Base-by-base conservation (phyloP, 2,329 filamentous ascomycete genomes). In the Xylariaceae sp. region DNA sequence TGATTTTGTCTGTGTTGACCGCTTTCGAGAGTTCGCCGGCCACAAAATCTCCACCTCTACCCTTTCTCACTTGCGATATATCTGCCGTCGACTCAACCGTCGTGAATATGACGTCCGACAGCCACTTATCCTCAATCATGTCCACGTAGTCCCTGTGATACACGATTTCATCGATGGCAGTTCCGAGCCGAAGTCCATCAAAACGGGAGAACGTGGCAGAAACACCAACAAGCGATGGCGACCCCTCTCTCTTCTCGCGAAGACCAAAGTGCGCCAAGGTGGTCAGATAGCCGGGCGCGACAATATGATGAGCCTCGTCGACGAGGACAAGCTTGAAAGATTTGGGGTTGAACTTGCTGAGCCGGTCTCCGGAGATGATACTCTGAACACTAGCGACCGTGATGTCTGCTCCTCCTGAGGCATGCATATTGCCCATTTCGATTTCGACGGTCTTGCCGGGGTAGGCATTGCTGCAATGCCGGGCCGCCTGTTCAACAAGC, bases 221-320 rank as follows among this genome's bases (percentile, higher is more conserved):
- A 2, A 99, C 92, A 4, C 94, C 94, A 10, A 99, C 88, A 11
- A 99, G 78, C 15, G 85, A 82, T 0, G 90, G 88, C 10, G 82
- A 79, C 42, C 74, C 65, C 57, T 84, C 74, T 10, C 79, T 77
- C 64, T 77, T 79, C 17, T 62, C 48, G 35, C 71, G 68, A 15
- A 96, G 80, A 0, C 87, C 84, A 72, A 99, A 96, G 73, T 97
- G 85, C n/a, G 82, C 78, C 52, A 99, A 77, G 0, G 86, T 82
- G 48, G 82, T 81, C 62, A 95, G 79, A 70, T 97, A 97, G 6
- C 86, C 85, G 1, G 84, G 81, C 0, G 94, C 89, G 50, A 97
- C 92, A 56, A 97, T 96, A 74, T 99, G 94, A 72, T 99, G 94
- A 3, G 93, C 94, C 75, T 99, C 94, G 65, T 99, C 94, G 3